Evolutionary conservation across 1,284 basidiomycete genomes (phyloP).

Genomic region (Leccinum brunneo-olivaceum): DNA sequence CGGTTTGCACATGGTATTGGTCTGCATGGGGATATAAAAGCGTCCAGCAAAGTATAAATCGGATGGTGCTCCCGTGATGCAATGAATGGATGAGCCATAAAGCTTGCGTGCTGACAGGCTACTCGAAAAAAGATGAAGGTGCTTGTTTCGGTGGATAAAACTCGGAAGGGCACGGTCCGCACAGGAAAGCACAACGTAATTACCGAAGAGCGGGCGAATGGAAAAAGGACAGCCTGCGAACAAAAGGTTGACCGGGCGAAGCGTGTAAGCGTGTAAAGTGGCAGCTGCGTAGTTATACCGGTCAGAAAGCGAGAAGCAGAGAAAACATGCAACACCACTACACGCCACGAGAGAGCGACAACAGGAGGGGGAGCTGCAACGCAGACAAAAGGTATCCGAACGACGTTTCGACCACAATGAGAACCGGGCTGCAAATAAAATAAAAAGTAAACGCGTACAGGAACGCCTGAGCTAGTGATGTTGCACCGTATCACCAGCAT

Average conservation of each 20-base stretch:
- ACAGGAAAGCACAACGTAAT: conserved; percentile 24
- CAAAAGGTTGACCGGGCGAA: conserved; percentile 17
- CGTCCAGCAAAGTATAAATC: conserved; percentile 22
- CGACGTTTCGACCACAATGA: conserved; percentile 28
- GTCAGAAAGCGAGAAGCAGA: conserved; percentile 30
- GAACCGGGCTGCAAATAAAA: conserved; percentile 28
- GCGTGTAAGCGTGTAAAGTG: conserved; percentile 21
- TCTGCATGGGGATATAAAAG: conserved; percentile 15
- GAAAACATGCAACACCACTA: conserved; percentile 25
- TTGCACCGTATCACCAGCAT: conserved; percentile 47
- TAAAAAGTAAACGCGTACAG: conserved; percentile 30
- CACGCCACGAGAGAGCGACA: conserved; percentile 27
- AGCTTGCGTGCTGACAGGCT: conserved; percentile 14
- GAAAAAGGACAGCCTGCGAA: conserved; percentile 24
- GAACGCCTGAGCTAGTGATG: conserved; percentile 37
- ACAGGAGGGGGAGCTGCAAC: conserved; percentile 25
- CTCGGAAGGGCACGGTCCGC: conserved; percentile 17
- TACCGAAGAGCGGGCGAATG: conserved; percentile 27
- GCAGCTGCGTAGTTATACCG: conserved; percentile 23
- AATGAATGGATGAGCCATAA: conserved; percentile 23
- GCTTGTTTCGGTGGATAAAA: conserved; percentile 13
- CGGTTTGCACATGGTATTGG: conserved; percentile 12
- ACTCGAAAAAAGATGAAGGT: conserved; percentile 18
- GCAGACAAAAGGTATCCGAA: conserved; percentile 31
- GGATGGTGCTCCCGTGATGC: conserved; percentile 16